Percentiles rank a stretch among this genome's conserved stretches.
phyloP scores from a whole-genome alignment of 2,329 filamentous ascomycete species.

The Penicillium italicum region DNA sequence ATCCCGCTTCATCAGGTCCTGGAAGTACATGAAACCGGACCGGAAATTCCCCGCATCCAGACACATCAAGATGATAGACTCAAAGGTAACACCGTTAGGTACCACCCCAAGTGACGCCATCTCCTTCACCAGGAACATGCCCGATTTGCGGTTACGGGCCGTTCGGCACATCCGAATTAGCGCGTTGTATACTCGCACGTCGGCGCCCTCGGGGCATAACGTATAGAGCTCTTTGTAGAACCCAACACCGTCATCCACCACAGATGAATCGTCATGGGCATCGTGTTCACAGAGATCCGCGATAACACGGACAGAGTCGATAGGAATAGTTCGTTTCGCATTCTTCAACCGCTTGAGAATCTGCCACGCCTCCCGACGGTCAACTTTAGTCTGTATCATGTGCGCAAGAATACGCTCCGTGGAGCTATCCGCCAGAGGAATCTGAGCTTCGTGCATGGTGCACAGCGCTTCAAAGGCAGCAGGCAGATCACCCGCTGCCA shows the following conservation, averaged over 20 bases:
- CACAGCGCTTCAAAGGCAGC: constrained; percentile 67
- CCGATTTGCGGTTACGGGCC: constrained; percentile 49
- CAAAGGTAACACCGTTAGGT: constrained; percentile 59
- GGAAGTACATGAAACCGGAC: constrained; percentile 39
- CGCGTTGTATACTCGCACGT: constrained; percentile 55
- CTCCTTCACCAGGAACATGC: constrained; percentile 61
- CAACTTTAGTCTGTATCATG: constrained; percentile 48
- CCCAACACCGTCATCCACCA: constrained; percentile 52
- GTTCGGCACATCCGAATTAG: constrained; percentile 52
- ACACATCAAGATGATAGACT: constrained; percentile 59
- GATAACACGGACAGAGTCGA: constrained; percentile 46
- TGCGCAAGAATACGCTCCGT: constrained; percentile 61
- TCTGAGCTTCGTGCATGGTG: constrained; percentile 66
- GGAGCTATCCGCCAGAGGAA: constrained; percentile 55
- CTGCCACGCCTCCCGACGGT: constrained; percentile 53
- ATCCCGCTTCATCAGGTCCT: constrained; percentile 35
- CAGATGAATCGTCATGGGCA: constrained; percentile 30
- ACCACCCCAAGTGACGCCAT: constrained; percentile 55
- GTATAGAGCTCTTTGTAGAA: constrained; percentile 60
- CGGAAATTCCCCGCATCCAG: constrained; percentile 38
- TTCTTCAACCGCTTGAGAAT: constrained; percentile 56
- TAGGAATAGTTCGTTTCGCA: constrained; percentile 49
- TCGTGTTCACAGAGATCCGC: constrained; percentile 51
- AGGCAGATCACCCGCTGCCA: constrained; percentile 56
- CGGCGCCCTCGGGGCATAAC: constrained; percentile 46